Evolutionary conservation across 306 rosid species (phyloP).

Genomic region (Ceratonia siliqua): DNA sequence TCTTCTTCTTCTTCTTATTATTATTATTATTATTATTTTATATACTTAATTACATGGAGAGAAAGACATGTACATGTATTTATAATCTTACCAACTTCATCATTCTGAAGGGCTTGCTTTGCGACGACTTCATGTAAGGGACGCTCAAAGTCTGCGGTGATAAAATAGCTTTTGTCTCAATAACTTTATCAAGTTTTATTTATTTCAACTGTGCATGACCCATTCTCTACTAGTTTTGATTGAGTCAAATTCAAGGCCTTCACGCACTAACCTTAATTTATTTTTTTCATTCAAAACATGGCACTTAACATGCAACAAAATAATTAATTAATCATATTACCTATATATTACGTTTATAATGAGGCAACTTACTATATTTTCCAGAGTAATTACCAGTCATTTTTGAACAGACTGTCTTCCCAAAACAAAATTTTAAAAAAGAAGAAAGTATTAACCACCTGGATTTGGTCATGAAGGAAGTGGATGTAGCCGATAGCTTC

Average conservation of each 20-base stretch:
- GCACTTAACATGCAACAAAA: not conserved
- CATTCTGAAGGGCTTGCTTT: constrained; percentile 43
- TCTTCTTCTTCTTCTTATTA: not conserved
- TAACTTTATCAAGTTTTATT: not conserved
- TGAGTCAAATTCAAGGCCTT: not conserved
- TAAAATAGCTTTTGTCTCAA: not conserved
- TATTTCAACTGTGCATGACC: not conserved
- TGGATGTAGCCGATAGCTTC: constrained; percentile 76
- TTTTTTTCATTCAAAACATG: not conserved
- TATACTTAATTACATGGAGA: not conserved
- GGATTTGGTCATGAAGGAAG: constrained; percentile 66
- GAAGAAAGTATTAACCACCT: constrained; percentile 45
- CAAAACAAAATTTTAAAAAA: too few relatives aligned
- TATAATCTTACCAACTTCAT: constrained; percentile 44
- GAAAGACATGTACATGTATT: not conserved
- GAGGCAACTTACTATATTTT: too few relatives aligned
- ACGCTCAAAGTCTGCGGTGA: constrained; percentile 57
- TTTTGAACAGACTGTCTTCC: too few relatives aligned
- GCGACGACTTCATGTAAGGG: constrained; percentile 52
- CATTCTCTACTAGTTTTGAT: not conserved
- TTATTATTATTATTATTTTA: not conserved
- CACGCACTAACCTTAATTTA: not conserved
- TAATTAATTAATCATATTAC: not conserved
- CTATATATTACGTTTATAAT: too few relatives aligned
- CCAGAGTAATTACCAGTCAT: too few relatives aligned